Conservation (phyloP, 1,284 basidiomycete genomes). For the Mrakiaceae sp. region DNA sequence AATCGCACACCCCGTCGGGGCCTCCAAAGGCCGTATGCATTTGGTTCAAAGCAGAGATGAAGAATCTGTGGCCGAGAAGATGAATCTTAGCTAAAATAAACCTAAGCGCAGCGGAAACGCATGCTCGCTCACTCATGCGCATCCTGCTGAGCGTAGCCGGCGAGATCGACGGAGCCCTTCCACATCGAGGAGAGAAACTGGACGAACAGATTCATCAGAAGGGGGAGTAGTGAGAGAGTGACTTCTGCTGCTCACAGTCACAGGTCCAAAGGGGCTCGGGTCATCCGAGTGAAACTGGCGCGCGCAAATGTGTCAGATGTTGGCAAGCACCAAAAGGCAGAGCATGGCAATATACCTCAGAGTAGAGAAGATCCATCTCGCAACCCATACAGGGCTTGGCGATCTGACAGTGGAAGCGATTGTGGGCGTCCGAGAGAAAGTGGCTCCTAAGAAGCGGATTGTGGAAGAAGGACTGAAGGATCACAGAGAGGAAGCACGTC, state of each 20-base stretch:
- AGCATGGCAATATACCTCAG: conserved; percentile 48
- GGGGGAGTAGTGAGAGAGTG: no score
- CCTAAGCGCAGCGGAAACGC: conserved; percentile 5
- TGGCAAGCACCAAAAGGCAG: no score
- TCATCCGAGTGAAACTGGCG: conserved; percentile 59
- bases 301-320: not conserved
- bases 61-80: conserved; percentile 41
- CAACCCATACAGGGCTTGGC: conserved; percentile 72
- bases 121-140: conserved; percentile 53
- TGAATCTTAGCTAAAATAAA: conserved; percentile 23
- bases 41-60: conserved; percentile 66
- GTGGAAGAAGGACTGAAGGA: conserved; percentile 84
- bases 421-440: conserved; percentile 80
- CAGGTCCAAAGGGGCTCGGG: conserved; percentile 64
- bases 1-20: not conserved
- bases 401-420: conserved; percentile 51
- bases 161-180: conserved; percentile 69
- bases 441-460: conserved; percentile 85
- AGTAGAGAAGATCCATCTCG: conserved; percentile 86
- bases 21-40: conserved; percentile 70
- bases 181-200: conserved; percentile 71
- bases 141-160: conserved; percentile 88
- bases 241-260: conserved; percentile 33
- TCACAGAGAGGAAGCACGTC: conserved; percentile 88
- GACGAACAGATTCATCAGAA: no score